Conservation (phyloP, 139 green algal species). For the Coelastrella sp. region DNA sequence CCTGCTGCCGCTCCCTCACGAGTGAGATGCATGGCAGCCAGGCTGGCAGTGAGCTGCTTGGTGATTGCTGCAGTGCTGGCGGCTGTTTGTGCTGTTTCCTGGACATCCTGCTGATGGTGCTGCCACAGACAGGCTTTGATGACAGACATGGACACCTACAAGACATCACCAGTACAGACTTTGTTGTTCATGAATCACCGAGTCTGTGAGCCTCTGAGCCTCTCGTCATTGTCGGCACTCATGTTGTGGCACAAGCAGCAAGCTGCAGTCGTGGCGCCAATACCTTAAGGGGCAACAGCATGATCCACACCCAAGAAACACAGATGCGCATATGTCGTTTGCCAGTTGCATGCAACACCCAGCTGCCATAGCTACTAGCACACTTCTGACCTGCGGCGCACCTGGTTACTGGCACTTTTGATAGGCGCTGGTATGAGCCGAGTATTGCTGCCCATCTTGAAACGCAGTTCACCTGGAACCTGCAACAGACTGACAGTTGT, state of each 20-base stretch:
- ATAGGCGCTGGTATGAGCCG: constrained; percentile 44
- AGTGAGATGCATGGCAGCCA: constrained; percentile 1
- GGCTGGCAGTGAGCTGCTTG: background rate
- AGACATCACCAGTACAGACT: background rate
- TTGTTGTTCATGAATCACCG: no score
- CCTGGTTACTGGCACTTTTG: constrained; percentile 37
- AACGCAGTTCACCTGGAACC: constrained; percentile 56
- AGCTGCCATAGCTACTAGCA: background rate
- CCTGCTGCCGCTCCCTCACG: background rate
- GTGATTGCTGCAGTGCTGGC: constrained; percentile 12
- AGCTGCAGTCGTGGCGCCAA: no score
- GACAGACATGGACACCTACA: background rate
- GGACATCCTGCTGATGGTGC: background rate
- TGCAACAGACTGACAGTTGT: background rate
- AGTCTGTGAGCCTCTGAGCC: no score
- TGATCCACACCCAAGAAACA: no score
- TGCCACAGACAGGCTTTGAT: constrained; percentile 24
- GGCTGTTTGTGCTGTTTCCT: constrained; percentile 31
- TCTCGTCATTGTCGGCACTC: no score
- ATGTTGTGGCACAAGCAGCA: no score
- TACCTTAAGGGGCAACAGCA: no score
- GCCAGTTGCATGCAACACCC: background rate
- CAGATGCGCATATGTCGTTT: background rate
- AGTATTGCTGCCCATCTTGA: constrained; percentile 33
- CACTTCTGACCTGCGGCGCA: background rate